Evolutionary conservation across 1,284 basidiomycete species (phyloP), one percentile per base, ranked within the genome.

Genomic region (Anthracocystis walkeri): DNA sequence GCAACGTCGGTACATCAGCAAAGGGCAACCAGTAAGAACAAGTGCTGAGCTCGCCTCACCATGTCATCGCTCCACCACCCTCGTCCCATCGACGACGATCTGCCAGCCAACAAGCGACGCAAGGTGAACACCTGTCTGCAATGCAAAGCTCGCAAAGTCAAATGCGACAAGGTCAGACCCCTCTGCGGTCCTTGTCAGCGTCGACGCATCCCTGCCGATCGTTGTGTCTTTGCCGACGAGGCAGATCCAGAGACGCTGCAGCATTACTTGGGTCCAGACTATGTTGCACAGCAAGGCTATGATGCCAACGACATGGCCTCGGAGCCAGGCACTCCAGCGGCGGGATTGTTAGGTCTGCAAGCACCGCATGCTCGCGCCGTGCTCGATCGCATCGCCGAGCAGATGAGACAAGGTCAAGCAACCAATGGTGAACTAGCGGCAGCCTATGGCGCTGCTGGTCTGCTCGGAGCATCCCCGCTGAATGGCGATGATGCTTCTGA

Each of bases 71-170:
- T 75, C 2, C 53, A 75, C 45, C 73, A 75, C 40, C 60, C 73
- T 4, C 63, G 62, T 51, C 73, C 73, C 1, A 45, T 45, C 31
- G 73, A 71, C n/a, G 73, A 75, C 20, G 73, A 75, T 8, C 27
- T 40, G 18, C 56, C 48, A 12, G 55, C 67, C 52, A 64, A 66
- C 67, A 82, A 83, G 52, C 65, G 82, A 1, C 75, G 82, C 45
- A 83, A 83, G 50, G 80, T 83, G 57, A 83, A 83, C 59, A 83
- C 82, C 21, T 83, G 82, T 46, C 69, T 82, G 4, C 78, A 80
- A n/a, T 83, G 82, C 74, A 83, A 83, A 66, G 69, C 68, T 20
- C 75, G 77, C 31, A 78, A 78, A 48, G 78, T 79, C 16, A 80
- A 81, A 58, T 82, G 81, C 54, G 82, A 83, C 73, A 77, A 79